These are phyloP conservation scores for Canavalia gladiata DNA, from an alignment of 306 rosid species.

Conservation along the genomic window DNA sequence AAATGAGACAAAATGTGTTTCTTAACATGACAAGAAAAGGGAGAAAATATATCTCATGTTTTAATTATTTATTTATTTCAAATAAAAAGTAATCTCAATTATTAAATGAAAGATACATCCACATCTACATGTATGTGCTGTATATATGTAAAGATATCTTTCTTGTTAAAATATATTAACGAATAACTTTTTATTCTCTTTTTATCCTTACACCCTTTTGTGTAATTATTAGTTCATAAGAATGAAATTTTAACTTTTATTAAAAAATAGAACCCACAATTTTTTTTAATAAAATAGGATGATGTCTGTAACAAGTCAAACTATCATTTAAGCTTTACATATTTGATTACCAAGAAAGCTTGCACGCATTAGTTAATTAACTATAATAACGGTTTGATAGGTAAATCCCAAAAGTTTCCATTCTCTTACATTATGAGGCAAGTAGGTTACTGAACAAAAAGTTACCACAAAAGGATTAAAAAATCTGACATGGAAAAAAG, in stretches of 20 bases:
- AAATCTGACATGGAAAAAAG: not conserved
- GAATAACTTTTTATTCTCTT: conserved; percentile 4
- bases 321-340: conserved; percentile 38
- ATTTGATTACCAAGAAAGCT: conserved; percentile 35
- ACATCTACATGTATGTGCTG: no score
- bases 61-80: no score
- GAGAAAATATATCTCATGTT: no score
- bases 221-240: conserved; percentile 14
- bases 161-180: no score
- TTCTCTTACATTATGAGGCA: not conserved
- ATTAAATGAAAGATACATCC: no score
- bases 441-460: not conserved
- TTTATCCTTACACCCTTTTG: not conserved
- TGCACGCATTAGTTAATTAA: not conserved
- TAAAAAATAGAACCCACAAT: conserved; percentile 4
- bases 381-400: not conserved
- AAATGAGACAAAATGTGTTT: no score
- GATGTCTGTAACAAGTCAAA: not conserved
- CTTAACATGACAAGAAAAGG: no score
- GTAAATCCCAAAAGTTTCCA: no score
- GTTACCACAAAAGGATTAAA: not conserved
- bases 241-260: not conserved
- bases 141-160: no score
- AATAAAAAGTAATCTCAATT: no score
- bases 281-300: conserved; percentile 7